Conservation (phyloP, 2,329 filamentous ascomycete genomes). For the Fusarium virguliforme region DNA sequence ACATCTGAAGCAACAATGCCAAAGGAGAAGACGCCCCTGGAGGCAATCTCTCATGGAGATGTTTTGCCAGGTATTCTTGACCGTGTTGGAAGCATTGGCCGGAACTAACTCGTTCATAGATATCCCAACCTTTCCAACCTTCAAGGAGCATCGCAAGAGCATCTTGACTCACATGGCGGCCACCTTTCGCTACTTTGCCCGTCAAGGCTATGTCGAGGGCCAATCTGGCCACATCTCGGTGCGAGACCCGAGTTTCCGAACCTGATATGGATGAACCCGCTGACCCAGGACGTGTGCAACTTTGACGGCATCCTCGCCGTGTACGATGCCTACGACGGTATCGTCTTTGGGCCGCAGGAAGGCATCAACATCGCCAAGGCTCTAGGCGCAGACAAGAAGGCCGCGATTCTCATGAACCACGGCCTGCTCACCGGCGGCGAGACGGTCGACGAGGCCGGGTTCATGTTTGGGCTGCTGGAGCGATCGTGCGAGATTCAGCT, state of each 20-base stretch:
- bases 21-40: background rate
- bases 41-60: background rate
- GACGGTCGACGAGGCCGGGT: conserved; percentile 83
- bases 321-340: conserved; percentile 52
- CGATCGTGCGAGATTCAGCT: conserved; percentile 7
- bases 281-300: background rate
- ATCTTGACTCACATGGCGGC: background rate
- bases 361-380: conserved; percentile 74
- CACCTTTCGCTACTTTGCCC: conserved; percentile 27
- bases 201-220: conserved; percentile 25
- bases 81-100: background rate
- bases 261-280: conserved; percentile 31
- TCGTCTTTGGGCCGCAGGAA: conserved; percentile 74
- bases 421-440: conserved; percentile 79
- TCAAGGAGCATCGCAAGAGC: background rate
- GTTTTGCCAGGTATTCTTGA: background rate
- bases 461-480: conserved; percentile 51
- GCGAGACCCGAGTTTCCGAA: conserved; percentile 27
- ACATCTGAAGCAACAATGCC: background rate
- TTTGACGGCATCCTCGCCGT: background rate
- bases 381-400: conserved; percentile 72
- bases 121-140: background rate
- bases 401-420: conserved; percentile 79
- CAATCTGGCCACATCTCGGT: conserved; percentile 31
- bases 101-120: background rate